Base-by-base conservation (phyloP, 1,139 yeast genomes). In the Lodderomyces elongisporus region DNA sequence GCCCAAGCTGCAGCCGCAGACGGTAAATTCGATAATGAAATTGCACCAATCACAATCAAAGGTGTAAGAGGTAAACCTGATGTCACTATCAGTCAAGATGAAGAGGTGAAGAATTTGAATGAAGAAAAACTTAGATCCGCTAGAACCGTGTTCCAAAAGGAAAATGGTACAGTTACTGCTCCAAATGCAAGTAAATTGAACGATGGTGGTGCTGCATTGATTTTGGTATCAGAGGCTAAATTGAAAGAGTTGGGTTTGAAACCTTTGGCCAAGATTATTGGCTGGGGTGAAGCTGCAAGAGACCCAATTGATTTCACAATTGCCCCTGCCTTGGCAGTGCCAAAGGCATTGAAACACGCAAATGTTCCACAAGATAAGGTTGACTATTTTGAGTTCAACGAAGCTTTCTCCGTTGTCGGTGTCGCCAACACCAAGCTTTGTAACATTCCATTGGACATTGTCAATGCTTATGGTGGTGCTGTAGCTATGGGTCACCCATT, bases 251-350 rank as follows among this genome's bases (percentile, higher is more conserved):
- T 88, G 48, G 83, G 84, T 29, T 68, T 91, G 54, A 85, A 71
- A 56, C 97, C 98, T 45, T 63, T 91, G 46, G 97, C 96, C 42
- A 77, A 78, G 60, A 80, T 91, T 50, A 56, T 75, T 37, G 95
- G 96, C 42, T 89, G 96, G 95, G 97, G 95, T 63, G 98, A 91
- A 60, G 97, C 96, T 52, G 97, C 95, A 36, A 88, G 88, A 57
- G 79, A 78, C 32, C 97, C 98, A 46, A 76, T 81, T 50, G 93
- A 87, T 65, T 91, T 89, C 73, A 89, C 97, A 39, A 83, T 91
- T 60, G 87, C 97, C 20, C 98, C 98, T 47, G 67, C 95, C 28
- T 69, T 85, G 54, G 96, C 97, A 36, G 78, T 89, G 51, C 96
- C 96, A 66, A 89, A 88, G 73, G 96, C 96, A 30, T 69, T 91